Base-by-base conservation (phyloP, 768 basidiomycete genomes). In the Leucocoprinus leucothites region DNA sequence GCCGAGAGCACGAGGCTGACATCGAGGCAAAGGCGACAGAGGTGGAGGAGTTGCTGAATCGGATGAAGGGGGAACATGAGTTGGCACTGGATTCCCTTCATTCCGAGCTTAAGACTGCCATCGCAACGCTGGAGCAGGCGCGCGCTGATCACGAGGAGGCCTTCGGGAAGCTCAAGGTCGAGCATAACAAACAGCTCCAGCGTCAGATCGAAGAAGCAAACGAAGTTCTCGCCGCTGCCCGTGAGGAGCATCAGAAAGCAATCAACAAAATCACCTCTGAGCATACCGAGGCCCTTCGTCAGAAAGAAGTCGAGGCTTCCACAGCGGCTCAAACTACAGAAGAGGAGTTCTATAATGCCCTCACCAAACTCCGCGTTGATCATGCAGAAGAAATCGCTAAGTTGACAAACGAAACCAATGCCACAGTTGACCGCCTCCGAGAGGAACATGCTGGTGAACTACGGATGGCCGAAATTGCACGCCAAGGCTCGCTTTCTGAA, bases 281-380 rank as follows among this genome's bases (percentile, higher is more conserved):
- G 49, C 85, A 90, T 61, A 72, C 76, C 13, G 80, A 80, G 49
- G 61, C 66, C 9, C 65, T 85, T 57, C 86, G 84, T 68, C 74
- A 77, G 66, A 84, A 82, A 66, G 85, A 86, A 41, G 83, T 82
- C 9, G 76, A 82, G 57, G 69, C 81, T 24, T 76, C 82, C 5
- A 72, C 77, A 11, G 71, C 76, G 38, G 77, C 90, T 13, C 82
- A 83, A 57, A 80, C 77, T 49, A 90, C 87, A 5, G 87, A 89
- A 63, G 89, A 87, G 62, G 86, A 91, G 64, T 91, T 91, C 63
- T 90, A 91, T 66, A 85, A 91, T 56, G 84, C 84, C 19, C 73
- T 94, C 40, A 88, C 84, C 13, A 89, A 88, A 61, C 79, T 93
- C 46, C 87, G 90, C 41, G 74, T 66, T 13, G 86, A 90, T 64